Base-by-base conservation (phyloP, 441 rosid genomes). In the Aquilaria agallochum region DNA sequence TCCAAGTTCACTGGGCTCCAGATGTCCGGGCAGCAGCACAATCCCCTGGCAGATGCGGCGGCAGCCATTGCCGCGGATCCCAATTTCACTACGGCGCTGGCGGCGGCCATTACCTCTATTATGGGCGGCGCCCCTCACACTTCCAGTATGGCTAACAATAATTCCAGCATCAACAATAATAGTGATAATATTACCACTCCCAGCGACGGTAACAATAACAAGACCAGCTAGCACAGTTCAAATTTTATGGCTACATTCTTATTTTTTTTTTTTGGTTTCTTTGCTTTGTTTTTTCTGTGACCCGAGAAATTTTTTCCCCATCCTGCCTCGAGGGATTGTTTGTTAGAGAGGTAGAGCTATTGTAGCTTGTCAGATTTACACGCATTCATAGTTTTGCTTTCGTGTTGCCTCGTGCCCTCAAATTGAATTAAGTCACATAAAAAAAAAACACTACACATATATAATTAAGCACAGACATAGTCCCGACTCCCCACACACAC, bases 51-150 rank as follows among this genome's bases (percentile, higher is more conserved):
- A 2, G 76, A 74, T 45, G 73, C 79, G 53, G 72, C 77, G 0
- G 82, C 79, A 0, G 84, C 86, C 53, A 78, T 84, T 36, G 72
- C 88, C 0, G 80, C 88, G 4, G 86, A 85, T 31, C 90, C 90
- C 4, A 85, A 80, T 65, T 85, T 85, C 66, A 85, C 88, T 5
- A 84, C 81, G 0, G 90, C 86, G 53, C 74, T 85, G 4, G 84
- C 86, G 2, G 75, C 86, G 0, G 84, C 82, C 58, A 80, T 85
- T 50, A 71, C 88, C 30, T 73, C 90, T 8, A 76, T 85, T 59
- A 70, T 85, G 20, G 77, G 58, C 14, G 78, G 66, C 36, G 42
- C 42, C 5, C 64, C 79, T 48, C 80, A 68, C 14, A 56, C 73
- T 49, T 76, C 62, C 51, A 71, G 55, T 30, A n/a, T 14, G 11